Evolutionary conservation across 768 basidiomycete genomes (phyloP), one percentile per base, ranked within the genome.

Genomic region (Lactarius trivialis): DNA sequence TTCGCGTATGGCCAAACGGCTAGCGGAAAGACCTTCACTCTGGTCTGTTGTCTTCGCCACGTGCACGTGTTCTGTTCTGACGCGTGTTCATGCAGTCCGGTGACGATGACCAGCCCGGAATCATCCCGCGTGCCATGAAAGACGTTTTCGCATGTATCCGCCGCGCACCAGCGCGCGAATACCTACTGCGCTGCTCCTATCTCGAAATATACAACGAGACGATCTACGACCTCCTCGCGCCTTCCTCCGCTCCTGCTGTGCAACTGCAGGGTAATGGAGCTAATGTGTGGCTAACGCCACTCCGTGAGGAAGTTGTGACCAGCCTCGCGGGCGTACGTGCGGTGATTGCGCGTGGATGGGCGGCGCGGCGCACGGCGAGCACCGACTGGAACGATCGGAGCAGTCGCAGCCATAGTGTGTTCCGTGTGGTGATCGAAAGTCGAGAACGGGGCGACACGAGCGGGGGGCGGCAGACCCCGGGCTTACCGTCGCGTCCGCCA

Each of bases 361-460:
- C 88, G 4, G 86, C 92, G 69, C 78, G 96, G 55, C 79, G 93
- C 63, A 97, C 94, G 4, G 95, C 94, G 0, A 91, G 86, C 68
- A 99, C 97, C n/a, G 96, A 99, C 70, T 99, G 96, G 96, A 99
- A 99, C 71, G 90, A 94, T 69, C 77, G 96, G 61, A 94, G 91
- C 76, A 93, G 91, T 71, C 80, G 96, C 36, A 94, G 92, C 76
- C 96, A 98, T 72, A 91, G 89, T 66, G 91, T 98, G 0, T 97
- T 98, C 73, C 78, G 94, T 33, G 82, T 98, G 32, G 95, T 98
- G 0, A 86, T 96, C 55, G 93, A 97, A 73, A 92, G 90, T 68
- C 77, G 91, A 57, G 90, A 87, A 70, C 76, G 86, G 59, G 84
- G 82, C 0, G 85, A 85, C 14, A 72, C 72, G n/a, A 72, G 74